These are phyloP conservation scores for Rugosomyces carneus DNA, from an alignment of 1,284 basidiomycete species.

Conservation along the genomic window DNA sequence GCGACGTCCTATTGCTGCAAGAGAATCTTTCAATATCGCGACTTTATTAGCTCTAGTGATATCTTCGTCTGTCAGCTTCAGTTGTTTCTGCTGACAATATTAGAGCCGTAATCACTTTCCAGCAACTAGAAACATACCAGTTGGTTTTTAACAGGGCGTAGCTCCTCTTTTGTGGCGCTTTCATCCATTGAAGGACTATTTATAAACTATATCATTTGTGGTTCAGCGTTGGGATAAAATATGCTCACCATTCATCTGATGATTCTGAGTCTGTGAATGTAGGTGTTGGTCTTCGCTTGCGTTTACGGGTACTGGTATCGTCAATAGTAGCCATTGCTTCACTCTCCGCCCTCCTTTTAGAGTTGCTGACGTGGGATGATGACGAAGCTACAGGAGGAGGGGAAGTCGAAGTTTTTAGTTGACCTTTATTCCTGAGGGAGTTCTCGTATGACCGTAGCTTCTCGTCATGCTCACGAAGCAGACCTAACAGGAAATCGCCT, in stretches of 20 bases:
- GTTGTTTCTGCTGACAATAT: slow-evolving; percentile 65
- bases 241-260: slow-evolving; percentile 78
- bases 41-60: slow-evolving; percentile 95
- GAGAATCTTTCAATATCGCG: slow-evolving; percentile 90
- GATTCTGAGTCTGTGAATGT: slow-evolving; percentile 89
- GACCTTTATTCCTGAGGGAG: slow-evolving; percentile 59
- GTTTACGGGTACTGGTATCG: slow-evolving; percentile 62
- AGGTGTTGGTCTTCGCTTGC: slow-evolving; percentile 84
- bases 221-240: slow-evolving; percentile 4
- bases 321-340: slow-evolving; percentile 76
- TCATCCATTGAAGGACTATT: slow-evolving; percentile 96
- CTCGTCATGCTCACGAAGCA: slow-evolving; percentile 90
- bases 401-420: slow-evolving; percentile 60
- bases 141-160: slow-evolving; percentile 96
- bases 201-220: background rate
- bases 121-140: slow-evolving; percentile 49
- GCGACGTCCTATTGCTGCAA: slow-evolving; percentile 88
- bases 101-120: slow-evolving; percentile 2
- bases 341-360: slow-evolving; percentile 74
- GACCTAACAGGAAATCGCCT: slow-evolving; percentile 88
- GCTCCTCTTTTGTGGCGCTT: slow-evolving; percentile 86
- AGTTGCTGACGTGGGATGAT: slow-evolving; percentile 46
- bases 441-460: slow-evolving; percentile 81
- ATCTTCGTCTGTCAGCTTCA: slow-evolving; percentile 88
- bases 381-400: slow-evolving; percentile 68